A percentile compares a stretch with the other conserved stretches of the same genome.
These are phyloP conservation scores for Candida endomychidarum DNA, from an alignment of 805 yeast species.

Conservation along the genomic window DNA sequence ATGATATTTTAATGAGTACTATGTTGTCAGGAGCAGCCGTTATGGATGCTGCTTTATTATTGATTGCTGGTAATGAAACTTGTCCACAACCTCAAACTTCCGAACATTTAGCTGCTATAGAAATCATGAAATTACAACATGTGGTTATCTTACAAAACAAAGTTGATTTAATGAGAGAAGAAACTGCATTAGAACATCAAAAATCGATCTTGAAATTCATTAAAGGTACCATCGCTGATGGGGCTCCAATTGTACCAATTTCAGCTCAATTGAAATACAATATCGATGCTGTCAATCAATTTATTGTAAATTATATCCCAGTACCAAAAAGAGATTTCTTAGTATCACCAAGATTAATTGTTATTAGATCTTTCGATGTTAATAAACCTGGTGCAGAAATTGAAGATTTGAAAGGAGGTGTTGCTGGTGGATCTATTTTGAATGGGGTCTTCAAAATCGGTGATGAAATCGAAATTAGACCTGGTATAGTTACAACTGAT, in stretches of 20 bases:
- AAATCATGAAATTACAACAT: constrained; percentile 97
- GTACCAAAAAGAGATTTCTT: constrained; percentile 94
- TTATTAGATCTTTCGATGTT: constrained; percentile 97
- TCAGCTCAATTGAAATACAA: constrained; percentile 98
- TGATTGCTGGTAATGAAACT: constrained; percentile 97
- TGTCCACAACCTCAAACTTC: constrained; percentile 99
- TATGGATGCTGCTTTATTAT: constrained; percentile 97
- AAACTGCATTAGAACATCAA: constrained; percentile 92
- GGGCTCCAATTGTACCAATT: constrained; percentile 98
- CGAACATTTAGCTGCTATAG: constrained; percentile 99
- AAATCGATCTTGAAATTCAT: constrained; percentile 88
- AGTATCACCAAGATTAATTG: constrained; percentile 92
- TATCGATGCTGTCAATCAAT: constrained; percentile 97
- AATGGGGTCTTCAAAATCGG: constrained; percentile 96
- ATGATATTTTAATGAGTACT: constrained; percentile 99
- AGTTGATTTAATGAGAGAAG: constrained; percentile 98
- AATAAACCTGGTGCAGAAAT: constrained; percentile 99
- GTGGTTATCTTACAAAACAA: constrained; percentile 95
- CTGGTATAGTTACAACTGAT: constrained; percentile 97
- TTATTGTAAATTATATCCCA: constrained; percentile 92
- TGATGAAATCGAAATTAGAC: constrained; percentile 98
- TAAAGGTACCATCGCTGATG: constrained; percentile 98
- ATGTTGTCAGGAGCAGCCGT: constrained; percentile 99
- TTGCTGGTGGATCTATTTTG: constrained; percentile 98
- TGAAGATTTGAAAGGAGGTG: constrained; percentile 98